Conservation (phyloP, 2,329 filamentous ascomycete genomes). For the Didymella pomorum region DNA sequence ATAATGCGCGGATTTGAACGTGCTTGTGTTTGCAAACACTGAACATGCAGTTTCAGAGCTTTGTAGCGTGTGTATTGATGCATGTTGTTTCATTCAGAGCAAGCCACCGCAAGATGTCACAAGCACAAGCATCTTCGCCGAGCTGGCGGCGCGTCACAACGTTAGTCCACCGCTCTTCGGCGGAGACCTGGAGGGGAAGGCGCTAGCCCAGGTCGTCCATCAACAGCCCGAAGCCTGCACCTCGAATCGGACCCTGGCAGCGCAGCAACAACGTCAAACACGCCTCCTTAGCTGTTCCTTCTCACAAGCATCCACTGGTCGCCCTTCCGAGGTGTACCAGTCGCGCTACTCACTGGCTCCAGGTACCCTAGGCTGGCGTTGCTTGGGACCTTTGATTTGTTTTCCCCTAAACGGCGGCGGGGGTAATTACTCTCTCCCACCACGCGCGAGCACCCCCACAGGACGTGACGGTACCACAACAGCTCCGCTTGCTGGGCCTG, state of each 20-base stretch:
- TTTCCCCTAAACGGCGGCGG: slow-evolving; percentile 45
- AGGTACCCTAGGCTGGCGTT: slow-evolving; percentile 14
- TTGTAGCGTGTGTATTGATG: neutral
- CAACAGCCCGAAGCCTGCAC: slow-evolving; percentile 29
- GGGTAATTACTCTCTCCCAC: slow-evolving; percentile 41
- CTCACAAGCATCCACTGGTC: slow-evolving; percentile 9
- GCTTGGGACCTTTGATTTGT: slow-evolving; percentile 30
- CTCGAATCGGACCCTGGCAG: slow-evolving; percentile 26
- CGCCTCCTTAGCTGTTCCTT: slow-evolving; percentile 15
- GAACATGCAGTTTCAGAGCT: neutral
- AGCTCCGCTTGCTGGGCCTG: slow-evolving; percentile 30
- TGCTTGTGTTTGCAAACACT: neutral
- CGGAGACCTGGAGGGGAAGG: slow-evolving; percentile 24
- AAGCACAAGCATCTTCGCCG: slow-evolving; percentile 14
- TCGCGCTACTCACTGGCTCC: slow-evolving; percentile 5
- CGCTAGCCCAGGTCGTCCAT: slow-evolving; percentile 34
- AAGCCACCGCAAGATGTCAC: slow-evolving; percentile 1
- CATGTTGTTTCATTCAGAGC: neutral
- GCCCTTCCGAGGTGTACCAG: slow-evolving; percentile 8
- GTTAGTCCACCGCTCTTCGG: slow-evolving; percentile 18
- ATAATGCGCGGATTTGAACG: neutral
- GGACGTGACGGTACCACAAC: slow-evolving; percentile 46
- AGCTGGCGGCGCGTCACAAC: slow-evolving; percentile 28
- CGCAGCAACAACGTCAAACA: slow-evolving; percentile 22
- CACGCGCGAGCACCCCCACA: slow-evolving; percentile 41